These are phyloP conservation scores for Geranomyces michiganensis DNA, from an alignment of 192 early-diverging fungal species.

Conservation along the genomic window DNA sequence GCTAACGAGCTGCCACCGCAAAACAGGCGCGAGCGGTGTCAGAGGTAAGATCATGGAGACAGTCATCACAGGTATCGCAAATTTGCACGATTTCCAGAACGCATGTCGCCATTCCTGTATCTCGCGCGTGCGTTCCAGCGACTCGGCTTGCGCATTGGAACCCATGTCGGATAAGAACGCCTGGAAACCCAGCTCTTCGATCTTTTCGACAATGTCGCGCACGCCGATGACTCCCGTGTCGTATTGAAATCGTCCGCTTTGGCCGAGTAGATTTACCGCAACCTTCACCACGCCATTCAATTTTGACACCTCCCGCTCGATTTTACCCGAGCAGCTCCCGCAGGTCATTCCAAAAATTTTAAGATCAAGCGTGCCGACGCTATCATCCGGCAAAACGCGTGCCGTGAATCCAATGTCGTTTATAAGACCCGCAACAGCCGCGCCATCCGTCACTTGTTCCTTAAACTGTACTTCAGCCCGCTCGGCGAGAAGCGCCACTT, in stretches of 20 bases:
- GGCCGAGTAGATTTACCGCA: conserved; percentile 76
- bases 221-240: conserved; percentile 65
- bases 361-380: conserved; percentile 63
- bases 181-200: conserved; percentile 82
- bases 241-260: conserved; percentile 75
- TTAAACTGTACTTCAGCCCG: conserved; percentile 73
- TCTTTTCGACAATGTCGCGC: conserved; percentile 76
- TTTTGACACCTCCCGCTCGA: conserved; percentile 70
- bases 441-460: conserved; percentile 42
- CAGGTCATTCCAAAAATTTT: conserved; percentile 96
- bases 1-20: conserved; percentile 46
- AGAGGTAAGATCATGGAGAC: conserved; percentile 77
- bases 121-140: conserved; percentile 81
- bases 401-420: conserved; percentile 77
- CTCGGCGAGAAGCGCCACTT: conserved; percentile 85
- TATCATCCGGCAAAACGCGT: conserved; percentile 51
- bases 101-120: conserved; percentile 77
- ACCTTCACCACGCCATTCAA: conserved; percentile 62
- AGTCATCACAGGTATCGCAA: conserved; percentile 81
- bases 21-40: conserved; percentile 29
- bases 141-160: conserved; percentile 83
- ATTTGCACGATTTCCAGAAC: conserved; percentile 66
- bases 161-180: conserved; percentile 67
- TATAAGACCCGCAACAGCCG: conserved; percentile 65
- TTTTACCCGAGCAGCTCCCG: conserved; percentile 73